Evolutionary conservation across 2,329 filamentous ascomycete genomes (phyloP).

Genomic region (Diaporthe sp.): DNA sequence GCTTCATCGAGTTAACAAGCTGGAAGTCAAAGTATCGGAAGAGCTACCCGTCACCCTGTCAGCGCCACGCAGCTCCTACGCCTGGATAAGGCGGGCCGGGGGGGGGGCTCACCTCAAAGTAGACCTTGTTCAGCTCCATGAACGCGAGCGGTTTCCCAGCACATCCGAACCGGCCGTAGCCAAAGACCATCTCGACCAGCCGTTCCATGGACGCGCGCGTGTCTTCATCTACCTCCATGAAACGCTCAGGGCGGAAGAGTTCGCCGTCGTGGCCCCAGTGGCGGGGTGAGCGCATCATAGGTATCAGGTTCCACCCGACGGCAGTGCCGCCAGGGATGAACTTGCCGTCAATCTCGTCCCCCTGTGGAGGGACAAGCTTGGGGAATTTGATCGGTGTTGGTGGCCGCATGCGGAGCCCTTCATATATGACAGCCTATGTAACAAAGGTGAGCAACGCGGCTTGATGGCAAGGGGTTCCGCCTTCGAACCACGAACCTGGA

Average conservation of each 20-base stretch:
- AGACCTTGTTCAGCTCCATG: conserved; percentile 59
- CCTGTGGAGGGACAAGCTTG: conserved; percentile 48
- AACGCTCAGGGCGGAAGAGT: conserved; percentile 71
- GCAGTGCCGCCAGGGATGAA: conserved; percentile 49
- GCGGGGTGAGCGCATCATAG: conserved; percentile 34
- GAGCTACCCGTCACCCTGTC: not conserved
- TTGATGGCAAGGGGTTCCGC: too few relatives aligned
- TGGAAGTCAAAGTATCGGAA: conserved; percentile 40
- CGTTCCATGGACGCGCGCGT: conserved; percentile 49
- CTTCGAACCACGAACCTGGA: conserved; percentile 1
- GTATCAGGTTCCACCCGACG: conserved; percentile 42
- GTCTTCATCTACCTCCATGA: conserved; percentile 60
- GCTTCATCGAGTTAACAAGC: conserved; percentile 24
- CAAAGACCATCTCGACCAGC: conserved; percentile 55
- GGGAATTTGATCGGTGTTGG: conserved; percentile 18
- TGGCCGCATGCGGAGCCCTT: conserved; percentile 33
- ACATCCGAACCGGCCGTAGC: conserved; percentile 55
- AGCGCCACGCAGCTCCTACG: not conserved
- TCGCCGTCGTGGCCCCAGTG: conserved; percentile 66
- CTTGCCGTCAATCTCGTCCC: conserved; percentile 48
- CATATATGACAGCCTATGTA: conserved; percentile 29
- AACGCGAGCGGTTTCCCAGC: conserved; percentile 58
- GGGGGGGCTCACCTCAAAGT: conserved; percentile 52
- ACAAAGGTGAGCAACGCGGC: not conserved
- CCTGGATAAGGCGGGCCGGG: not conserved